Base-by-base conservation (phyloP, 768 basidiomycete genomes). In the Galerina sulciceps region DNA sequence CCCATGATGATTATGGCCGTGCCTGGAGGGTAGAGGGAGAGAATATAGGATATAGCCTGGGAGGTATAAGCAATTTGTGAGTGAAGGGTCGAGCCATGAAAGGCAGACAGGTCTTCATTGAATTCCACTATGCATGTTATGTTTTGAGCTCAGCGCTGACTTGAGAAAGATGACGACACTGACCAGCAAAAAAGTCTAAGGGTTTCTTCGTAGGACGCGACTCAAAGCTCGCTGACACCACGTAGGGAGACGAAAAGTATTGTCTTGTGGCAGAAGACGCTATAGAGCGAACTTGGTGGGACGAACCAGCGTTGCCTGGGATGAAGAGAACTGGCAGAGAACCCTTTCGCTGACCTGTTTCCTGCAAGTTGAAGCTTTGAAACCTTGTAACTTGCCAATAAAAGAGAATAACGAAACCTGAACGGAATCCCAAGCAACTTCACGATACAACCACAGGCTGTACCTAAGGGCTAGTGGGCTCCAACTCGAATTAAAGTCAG, bases 281-380 rank as follows among this genome's bases (percentile, higher is more conserved):
- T 65, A 99, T 94, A 11, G 94, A 96, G 62, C 97, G 87, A 46
- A 93, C 91, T 79, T 99, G 97, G 63, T 86, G 88, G 35, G 91
- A 95, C 2, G 93, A 96, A 5, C 97, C 97, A 20, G 96, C 96
- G 71, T 98, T 99, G 8, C 97, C 97, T 1, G 97, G 97, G 42
- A 99, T 90, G 76, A 98, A 99, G 26, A 99, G 79, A 26, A 96
- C 93, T n/a, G 97, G 97, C 15, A 83, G 69, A 38, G 94, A 93
- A 53, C 76, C 68, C 43, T 51, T 58, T 54, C 62, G 55, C 18
- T 53, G 36, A 31, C 57, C 63, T 36, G 60, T 34, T 37, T 54
- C 55, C 67, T 71, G 48, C 13, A 43, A 9, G 8, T 34, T 22
- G 14, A 15, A 11, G 17, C 9, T 18, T 53, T 22, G 10, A 35